phyloP scores from a whole-genome alignment of 306 rosid species.

The Trichosanthes truncata region DNA sequence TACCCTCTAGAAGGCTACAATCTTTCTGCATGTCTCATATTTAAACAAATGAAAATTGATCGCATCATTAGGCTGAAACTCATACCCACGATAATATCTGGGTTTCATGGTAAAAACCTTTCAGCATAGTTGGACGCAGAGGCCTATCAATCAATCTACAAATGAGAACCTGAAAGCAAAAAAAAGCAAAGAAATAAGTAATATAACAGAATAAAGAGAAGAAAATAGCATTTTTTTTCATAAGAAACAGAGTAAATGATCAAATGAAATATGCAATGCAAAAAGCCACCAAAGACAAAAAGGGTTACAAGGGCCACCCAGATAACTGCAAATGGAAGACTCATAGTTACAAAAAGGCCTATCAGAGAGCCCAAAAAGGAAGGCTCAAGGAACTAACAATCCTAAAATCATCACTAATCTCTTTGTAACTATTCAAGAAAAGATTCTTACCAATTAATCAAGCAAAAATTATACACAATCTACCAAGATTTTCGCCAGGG shows the following conservation, averaged over 20 bases:
- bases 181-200: constrained; percentile 8
- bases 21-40: not conserved
- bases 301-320: not conserved
- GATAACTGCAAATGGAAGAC: not conserved
- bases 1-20: not conserved
- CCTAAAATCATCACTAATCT: not conserved
- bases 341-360: not conserved
- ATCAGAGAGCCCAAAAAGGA: not conserved
- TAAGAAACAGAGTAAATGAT: not conserved
- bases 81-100: constrained; percentile 95
- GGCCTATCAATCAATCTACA: constrained; percentile 98
- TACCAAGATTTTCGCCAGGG: not conserved
- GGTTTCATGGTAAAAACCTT: constrained; percentile 93
- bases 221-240: not conserved
- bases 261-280: not conserved
- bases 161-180: constrained; percentile 77
- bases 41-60: not conserved
- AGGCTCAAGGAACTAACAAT: not conserved
- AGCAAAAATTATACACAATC: not conserved
- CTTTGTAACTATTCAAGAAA: not conserved
- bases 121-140: constrained; percentile 85
- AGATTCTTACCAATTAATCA: not conserved
- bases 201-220: not conserved
- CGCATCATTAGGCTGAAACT: not conserved
- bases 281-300: not conserved